These are phyloP conservation scores for Cladosporium colombiae DNA, from an alignment of 2,329 filamentous ascomycete species.

Conservation along the genomic window DNA sequence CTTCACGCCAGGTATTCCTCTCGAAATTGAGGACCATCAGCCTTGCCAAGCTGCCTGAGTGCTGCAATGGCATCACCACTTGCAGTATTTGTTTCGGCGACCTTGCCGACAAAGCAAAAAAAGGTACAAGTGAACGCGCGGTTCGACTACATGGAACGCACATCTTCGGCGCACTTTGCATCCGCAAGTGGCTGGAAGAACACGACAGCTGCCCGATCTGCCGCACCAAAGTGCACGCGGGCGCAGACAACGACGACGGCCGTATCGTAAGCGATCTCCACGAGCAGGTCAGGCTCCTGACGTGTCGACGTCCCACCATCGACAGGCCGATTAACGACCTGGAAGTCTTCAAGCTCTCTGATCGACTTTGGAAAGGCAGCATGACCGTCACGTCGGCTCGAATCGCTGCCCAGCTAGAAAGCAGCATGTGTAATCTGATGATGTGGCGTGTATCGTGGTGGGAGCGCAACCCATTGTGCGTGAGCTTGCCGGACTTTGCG, in stretches of 20 bases:
- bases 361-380: not conserved
- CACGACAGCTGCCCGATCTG: not conserved
- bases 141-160: not conserved
- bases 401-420: not conserved
- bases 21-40: not conserved
- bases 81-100: not conserved
- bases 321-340: not conserved
- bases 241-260: not conserved
- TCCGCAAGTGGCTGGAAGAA: not conserved
- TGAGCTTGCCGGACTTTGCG: not conserved
- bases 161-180: not conserved
- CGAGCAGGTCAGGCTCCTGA: not conserved
- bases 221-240: not conserved
- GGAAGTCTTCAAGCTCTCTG: not conserved
- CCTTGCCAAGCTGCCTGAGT: not conserved
- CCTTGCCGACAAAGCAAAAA: not conserved
- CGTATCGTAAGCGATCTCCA: not conserved
- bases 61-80: not conserved
- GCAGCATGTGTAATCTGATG: not conserved
- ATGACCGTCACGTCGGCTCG: not conserved
- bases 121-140: not conserved
- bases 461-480: not conserved
- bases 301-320: not conserved
- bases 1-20: not conserved
- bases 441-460: not conserved